phyloP scores from a whole-genome alignment of 179 eudicot genomes.

The Nepenthes alata region DNA sequence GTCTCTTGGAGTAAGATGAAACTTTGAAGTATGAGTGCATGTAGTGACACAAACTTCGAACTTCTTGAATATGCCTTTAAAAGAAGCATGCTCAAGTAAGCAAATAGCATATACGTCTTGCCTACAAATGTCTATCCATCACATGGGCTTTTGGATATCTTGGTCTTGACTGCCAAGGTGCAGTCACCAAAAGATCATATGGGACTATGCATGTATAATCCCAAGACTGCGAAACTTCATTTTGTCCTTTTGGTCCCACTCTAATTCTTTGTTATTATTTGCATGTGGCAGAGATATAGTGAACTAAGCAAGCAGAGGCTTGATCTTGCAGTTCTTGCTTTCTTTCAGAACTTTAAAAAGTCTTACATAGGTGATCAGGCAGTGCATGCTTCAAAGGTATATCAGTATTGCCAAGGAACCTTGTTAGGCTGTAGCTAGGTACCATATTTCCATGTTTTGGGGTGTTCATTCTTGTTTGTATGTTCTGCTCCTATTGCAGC shows the following conservation, averaged over 20 bases:
- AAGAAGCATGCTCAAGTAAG: too few relatives aligned
- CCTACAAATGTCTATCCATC: too few relatives aligned
- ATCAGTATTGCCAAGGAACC: background rate
- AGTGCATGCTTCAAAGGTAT: slow-evolving; percentile 72
- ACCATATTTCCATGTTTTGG: background rate
- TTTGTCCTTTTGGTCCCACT: background rate
- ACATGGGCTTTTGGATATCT: too few relatives aligned
- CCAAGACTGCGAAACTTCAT: background rate
- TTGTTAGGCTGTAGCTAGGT: background rate
- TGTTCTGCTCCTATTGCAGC: slow-evolving; percentile 39
- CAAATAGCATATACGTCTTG: too few relatives aligned
- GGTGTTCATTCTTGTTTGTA: slow-evolving; percentile 1
- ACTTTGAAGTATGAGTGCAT: too few relatives aligned
- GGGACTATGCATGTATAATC: too few relatives aligned
- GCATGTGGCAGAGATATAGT: slow-evolving; percentile 57
- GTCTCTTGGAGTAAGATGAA: too few relatives aligned
- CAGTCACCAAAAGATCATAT: too few relatives aligned
- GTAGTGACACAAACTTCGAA: too few relatives aligned
- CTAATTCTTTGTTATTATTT: background rate
- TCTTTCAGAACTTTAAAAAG: slow-evolving; percentile 62
- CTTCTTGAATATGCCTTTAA: too few relatives aligned
- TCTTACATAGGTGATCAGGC: slow-evolving; percentile 77
- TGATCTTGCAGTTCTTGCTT: slow-evolving; percentile 77
- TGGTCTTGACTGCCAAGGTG: too few relatives aligned
- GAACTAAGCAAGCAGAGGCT: slow-evolving; percentile 85